phyloP scores from a whole-genome alignment of 2,329 filamentous ascomycete genomes.

The Pseudocercospora musae region DNA sequence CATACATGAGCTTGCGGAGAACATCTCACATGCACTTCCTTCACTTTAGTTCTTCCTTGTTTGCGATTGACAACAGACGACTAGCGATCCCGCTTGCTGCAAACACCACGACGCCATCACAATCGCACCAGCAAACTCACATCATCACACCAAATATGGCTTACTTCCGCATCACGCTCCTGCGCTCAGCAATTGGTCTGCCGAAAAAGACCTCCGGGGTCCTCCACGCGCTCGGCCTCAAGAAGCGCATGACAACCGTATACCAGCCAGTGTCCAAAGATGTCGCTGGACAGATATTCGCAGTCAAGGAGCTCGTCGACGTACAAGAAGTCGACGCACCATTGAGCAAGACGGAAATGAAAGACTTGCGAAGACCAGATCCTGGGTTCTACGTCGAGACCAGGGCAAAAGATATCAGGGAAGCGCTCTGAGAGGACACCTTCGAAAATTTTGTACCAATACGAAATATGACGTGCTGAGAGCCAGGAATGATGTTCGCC shows the following conservation, averaged over 20 bases:
- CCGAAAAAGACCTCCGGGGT: conserved; percentile 73
- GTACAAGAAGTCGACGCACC: conserved; percentile 71
- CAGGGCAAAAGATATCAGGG: conserved; percentile 28
- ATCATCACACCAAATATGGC: conserved; percentile 40
- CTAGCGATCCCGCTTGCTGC: background rate
- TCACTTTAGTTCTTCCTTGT: background rate
- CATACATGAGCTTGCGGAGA: background rate
- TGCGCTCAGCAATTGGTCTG: conserved; percentile 85
- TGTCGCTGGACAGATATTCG: conserved; percentile 86
- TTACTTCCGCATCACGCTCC: conserved; percentile 87
- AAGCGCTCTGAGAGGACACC: background rate
- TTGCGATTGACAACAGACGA: background rate
- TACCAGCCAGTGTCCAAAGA: conserved; percentile 81
- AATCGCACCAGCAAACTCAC: conserved; percentile 43
- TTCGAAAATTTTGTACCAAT: background rate
- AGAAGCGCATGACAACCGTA: conserved; percentile 79
- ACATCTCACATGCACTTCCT: background rate
- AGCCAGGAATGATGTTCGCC: too few relatives aligned
- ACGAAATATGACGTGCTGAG: background rate
- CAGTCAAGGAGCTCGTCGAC: conserved; percentile 85
- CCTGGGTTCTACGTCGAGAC: conserved; percentile 77
- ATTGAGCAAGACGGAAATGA: conserved; percentile 66
- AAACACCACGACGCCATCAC: background rate
- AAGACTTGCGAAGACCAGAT: conserved; percentile 69
- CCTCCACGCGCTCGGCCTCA: conserved; percentile 79